Evolutionary conservation across 2,329 filamentous ascomycete species (phyloP).

Genomic region (Aspergillus japonicus): DNA sequence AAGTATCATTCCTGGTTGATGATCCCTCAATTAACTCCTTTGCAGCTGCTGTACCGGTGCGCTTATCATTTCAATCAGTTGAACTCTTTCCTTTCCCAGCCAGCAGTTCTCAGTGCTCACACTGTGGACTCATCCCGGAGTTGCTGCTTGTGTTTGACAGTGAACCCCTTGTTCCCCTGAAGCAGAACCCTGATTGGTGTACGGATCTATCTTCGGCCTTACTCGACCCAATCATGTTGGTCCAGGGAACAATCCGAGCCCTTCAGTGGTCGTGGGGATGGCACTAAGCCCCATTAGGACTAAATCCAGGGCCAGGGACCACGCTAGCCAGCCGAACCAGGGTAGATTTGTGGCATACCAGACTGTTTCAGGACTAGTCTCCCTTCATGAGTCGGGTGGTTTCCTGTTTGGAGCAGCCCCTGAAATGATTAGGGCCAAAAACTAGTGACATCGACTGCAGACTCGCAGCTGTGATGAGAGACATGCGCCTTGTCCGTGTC

Average conservation of each 20-base stretch:
- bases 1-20: neutral
- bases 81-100: too few relatives aligned
- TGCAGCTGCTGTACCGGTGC: neutral
- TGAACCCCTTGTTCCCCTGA: neutral
- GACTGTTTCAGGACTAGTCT: neutral
- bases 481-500: neutral
- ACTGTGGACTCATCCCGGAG: too few relatives aligned
- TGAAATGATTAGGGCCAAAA: constrained; percentile 5
- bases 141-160: neutral
- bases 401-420: constrained; percentile 7
- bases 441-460: constrained; percentile 6
- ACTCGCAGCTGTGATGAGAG: neutral
- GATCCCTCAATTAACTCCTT: neutral
- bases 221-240: neutral
- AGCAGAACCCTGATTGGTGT: neutral
- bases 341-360: neutral
- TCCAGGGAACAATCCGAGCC: neutral
- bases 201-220: neutral
- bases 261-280: too few relatives aligned
- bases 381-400: neutral
- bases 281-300: neutral
- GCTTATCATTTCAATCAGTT: neutral
- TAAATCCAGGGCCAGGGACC: constrained; percentile 4
- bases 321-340: neutral
- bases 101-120: too few relatives aligned